These are phyloP conservation scores for Hyaloscypha finlandica DNA, from an alignment of 495 filamentous ascomycete genomes.

Conservation along the genomic window DNA sequence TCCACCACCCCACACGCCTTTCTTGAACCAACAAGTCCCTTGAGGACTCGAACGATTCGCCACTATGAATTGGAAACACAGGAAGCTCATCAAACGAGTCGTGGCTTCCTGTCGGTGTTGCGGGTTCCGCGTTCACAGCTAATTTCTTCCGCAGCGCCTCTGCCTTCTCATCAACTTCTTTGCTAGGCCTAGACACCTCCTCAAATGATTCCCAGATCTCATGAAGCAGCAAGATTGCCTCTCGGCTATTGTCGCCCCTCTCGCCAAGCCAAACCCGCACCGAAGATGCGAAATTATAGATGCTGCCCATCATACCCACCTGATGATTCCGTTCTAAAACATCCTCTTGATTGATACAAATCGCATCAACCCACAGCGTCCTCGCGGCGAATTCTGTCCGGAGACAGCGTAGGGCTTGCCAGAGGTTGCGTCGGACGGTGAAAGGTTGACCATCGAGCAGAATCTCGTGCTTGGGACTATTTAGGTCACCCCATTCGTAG, in stretches of 20 bases:
- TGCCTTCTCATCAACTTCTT: not conserved
- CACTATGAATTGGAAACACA: not conserved
- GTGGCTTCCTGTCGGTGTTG: not conserved
- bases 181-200: not conserved
- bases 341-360: constrained; percentile 2
- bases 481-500: not conserved
- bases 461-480: not conserved
- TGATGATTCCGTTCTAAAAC: not conserved
- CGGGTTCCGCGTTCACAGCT: not conserved
- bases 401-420: not conserved
- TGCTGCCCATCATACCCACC: not conserved
- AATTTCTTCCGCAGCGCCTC: not conserved
- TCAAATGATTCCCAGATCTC: not conserved
- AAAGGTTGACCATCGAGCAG: not conserved
- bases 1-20: not conserved
- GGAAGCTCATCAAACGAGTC: not conserved
- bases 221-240: not conserved
- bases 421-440: not conserved
- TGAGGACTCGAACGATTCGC: not conserved
- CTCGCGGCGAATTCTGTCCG: not conserved
- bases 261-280: not conserved
- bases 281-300: not conserved
- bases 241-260: not conserved
- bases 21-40: not conserved
- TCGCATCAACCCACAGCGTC: not conserved